Base-by-base conservation (phyloP, 257 asterid genomes). In the Rauvolfia tetraphylla region DNA sequence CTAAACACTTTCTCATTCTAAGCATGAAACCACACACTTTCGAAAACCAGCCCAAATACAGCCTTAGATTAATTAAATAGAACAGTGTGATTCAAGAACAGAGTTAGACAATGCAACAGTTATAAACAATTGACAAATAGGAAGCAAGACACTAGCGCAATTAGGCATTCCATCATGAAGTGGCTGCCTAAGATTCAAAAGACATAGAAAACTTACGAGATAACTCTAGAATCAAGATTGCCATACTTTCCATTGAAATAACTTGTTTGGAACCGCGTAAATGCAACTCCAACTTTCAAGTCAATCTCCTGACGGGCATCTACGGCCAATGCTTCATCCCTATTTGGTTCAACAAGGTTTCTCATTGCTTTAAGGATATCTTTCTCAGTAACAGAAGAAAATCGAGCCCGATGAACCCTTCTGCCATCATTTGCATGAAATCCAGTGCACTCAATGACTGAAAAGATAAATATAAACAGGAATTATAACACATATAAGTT, bases 291-390 rank as follows among this genome's bases (percentile, higher is more conserved):
- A 83, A 93, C 98, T 91, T 93, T 93, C 90, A 93, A 86, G 88
- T 93, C 98, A 78, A 93, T 93, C 88, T 93, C 97, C 82, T 93
- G 98, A 74, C 97, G 98, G 72, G 96, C 95, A 86, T 93, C 98
- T 73, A 93, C 98, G 63, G 98, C 94, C 83, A 91, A 74, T 72
- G 98, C 90, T 89, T 93, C 98, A 76, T 93, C 89, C 81, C 87
- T 84, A 86, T 93, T 90, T 58, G 98, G 97, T 81, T 83, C 88
- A 75, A 83, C 95, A 73, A 93, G 97, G 86, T 76, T 80, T 79
- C 72, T 84, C 95, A 93, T 85, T 56, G 98, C 98, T 84, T 88
- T 91, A 79, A 73, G 44, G 79, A 93, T 93, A 81, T 91, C 98
- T 84, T 89, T 90, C 88, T 91, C 96, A 57, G 97, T 90, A 71